Conservation (phyloP, 2,329 filamentous ascomycete genomes). For the Podosphaera fusca region DNA sequence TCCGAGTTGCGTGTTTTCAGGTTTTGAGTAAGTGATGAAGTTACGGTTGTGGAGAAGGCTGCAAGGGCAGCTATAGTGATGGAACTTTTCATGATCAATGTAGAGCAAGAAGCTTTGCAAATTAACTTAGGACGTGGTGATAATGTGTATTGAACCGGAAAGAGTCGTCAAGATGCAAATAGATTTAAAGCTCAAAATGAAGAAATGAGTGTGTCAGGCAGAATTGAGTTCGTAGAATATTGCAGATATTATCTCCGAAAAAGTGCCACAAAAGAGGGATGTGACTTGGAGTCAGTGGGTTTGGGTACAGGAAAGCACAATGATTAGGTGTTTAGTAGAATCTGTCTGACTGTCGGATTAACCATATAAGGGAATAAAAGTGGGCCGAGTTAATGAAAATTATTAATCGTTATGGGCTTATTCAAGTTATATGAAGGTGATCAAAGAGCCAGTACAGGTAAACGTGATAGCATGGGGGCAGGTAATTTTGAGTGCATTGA, state of each 20-base stretch:
- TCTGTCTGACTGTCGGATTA: neutral
- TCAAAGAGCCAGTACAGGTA: neutral
- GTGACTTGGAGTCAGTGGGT: neutral
- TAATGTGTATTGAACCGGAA: neutral
- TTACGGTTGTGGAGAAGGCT: conserved; percentile 7
- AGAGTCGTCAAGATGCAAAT: neutral
- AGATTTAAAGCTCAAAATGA: neutral
- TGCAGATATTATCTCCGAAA: neutral
- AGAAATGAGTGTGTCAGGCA: neutral
- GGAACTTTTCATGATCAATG: conserved; percentile 12
- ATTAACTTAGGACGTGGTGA: neutral
- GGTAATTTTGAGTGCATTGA: too few relatives aligned
- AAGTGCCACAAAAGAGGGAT: conserved; percentile 8
- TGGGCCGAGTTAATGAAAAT: neutral
- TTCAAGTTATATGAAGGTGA: neutral
- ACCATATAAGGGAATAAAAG: neutral
- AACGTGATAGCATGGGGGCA: too few relatives aligned
- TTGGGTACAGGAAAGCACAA: neutral
- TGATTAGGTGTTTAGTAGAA: neutral
- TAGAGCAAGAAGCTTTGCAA: neutral
- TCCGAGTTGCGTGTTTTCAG: conserved; percentile 8
- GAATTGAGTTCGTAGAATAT: neutral
- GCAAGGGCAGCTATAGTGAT: conserved; percentile 13
- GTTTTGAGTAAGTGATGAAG: conserved; percentile 7
- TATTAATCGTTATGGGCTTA: neutral